Conservation (phyloP, 139 green algal species). For the Haematococcus sp. region DNA sequence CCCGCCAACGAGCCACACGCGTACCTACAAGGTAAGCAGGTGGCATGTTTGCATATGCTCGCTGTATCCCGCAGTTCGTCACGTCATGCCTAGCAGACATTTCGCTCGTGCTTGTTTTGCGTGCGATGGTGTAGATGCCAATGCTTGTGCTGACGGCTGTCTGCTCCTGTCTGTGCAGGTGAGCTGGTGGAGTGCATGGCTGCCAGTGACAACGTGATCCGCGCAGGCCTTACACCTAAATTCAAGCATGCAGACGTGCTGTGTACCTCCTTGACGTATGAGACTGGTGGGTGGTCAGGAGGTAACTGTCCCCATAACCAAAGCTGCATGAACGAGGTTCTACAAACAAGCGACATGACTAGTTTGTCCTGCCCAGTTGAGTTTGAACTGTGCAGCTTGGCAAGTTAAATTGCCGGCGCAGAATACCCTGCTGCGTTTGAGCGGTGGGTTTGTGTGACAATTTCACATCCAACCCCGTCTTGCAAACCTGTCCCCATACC, state of each 20-base stretch:
- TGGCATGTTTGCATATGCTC: no score
- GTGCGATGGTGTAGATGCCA: no score
- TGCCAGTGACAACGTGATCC: slow-evolving; percentile 94
- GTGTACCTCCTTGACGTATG: slow-evolving; percentile 90
- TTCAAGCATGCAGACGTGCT: slow-evolving; percentile 80
- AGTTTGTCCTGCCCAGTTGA: not conserved
- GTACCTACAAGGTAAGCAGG: slow-evolving; percentile 76
- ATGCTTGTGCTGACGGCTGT: not conserved
- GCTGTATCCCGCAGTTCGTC: no score
- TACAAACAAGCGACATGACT: no score
- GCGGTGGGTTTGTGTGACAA: not conserved
- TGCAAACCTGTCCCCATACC: not conserved
- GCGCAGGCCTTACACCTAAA: slow-evolving; percentile 96
- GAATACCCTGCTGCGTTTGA: no score
- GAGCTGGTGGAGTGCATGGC: slow-evolving; percentile 94
- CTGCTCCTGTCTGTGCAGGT: not conserved
- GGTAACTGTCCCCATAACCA: no score
- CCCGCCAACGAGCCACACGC: slow-evolving; percentile 96
- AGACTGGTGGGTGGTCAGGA: slow-evolving; percentile 26
- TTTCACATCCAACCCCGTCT: not conserved
- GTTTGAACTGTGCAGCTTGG: not conserved
- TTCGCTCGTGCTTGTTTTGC: no score
- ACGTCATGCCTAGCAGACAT: no score
- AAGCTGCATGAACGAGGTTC: no score
- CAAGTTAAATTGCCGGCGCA: not conserved